These are phyloP conservation scores for Calonectria montana DNA, from an alignment of 2,329 filamentous ascomycete genomes.

Conservation along the genomic window DNA sequence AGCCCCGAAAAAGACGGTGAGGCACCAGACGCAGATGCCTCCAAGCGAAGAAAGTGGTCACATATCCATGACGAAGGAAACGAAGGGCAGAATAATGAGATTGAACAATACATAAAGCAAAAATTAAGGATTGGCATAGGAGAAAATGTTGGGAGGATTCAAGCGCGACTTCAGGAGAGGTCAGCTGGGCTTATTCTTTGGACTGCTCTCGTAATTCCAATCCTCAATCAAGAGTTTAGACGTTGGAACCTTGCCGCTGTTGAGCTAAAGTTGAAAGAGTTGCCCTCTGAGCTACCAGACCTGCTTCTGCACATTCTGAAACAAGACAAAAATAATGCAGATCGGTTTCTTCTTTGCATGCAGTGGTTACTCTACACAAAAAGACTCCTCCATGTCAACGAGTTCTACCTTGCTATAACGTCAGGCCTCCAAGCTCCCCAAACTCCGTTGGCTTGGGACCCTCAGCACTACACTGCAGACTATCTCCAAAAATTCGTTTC, in stretches of 20 bases:
- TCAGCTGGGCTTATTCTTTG: background rate
- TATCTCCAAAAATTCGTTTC: slow-evolving; percentile 49
- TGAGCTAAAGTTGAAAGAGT: background rate
- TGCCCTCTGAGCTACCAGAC: background rate
- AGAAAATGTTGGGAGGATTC: background rate
- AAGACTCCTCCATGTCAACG: background rate
- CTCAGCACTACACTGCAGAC: slow-evolving; percentile 23
- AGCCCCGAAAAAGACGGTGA: background rate
- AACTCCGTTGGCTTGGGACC: slow-evolving; percentile 26
- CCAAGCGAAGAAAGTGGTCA: background rate
- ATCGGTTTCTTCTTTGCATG: background rate
- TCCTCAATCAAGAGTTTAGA: background rate
- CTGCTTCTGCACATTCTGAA: background rate
- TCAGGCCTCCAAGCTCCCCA: background rate
- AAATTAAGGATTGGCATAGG: background rate
- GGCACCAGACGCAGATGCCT: background rate
- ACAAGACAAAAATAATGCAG: background rate
- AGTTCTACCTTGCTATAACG: background rate
- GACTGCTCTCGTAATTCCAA: background rate
- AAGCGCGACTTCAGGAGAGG: background rate
- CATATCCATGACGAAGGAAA: background rate
- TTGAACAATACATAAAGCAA: background rate
- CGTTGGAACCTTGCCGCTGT: background rate
- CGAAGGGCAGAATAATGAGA: background rate
- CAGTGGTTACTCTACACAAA: slow-evolving; percentile 6